Evolutionary conservation across 1,284 basidiomycete species (phyloP).

Genomic region (Sporisorium graminicola): DNA sequence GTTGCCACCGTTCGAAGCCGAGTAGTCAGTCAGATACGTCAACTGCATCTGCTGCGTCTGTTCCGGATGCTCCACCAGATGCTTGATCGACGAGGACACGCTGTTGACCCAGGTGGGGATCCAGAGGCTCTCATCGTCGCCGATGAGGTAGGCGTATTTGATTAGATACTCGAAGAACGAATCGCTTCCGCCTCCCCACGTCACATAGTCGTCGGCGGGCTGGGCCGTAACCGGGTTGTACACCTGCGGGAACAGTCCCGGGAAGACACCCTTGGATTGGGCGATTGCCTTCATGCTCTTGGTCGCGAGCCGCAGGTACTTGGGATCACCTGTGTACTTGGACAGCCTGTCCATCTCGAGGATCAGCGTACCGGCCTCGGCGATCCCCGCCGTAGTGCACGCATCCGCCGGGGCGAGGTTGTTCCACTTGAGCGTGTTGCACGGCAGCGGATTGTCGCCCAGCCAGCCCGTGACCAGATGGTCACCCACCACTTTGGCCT

Average conservation of each 20-base stretch:
- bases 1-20: constrained; percentile 32
- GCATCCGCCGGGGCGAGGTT: constrained; percentile 20
- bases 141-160: constrained; percentile 59
- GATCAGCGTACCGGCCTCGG: constrained; percentile 58
- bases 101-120: constrained; percentile 56
- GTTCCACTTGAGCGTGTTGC: constrained; percentile 61
- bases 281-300: constrained; percentile 57
- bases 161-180: constrained; percentile 64
- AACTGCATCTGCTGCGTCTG: constrained; percentile 36
- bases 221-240: constrained; percentile 20
- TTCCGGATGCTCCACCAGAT: constrained; percentile 51
- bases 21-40: constrained; percentile 56
- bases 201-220: constrained; percentile 52
- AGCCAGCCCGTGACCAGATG: constrained; percentile 59
- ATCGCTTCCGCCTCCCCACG: constrained; percentile 64
- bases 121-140: constrained; percentile 40
- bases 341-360: constrained; percentile 59
- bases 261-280: constrained; percentile 40
- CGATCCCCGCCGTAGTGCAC: constrained; percentile 45
- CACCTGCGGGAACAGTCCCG: constrained; percentile 50
- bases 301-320: constrained; percentile 49
- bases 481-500: constrained; percentile 57
- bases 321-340: constrained; percentile 54
- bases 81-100: constrained; percentile 47
- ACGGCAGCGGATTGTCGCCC: constrained; percentile 56